These are phyloP conservation scores for Metarhizium humberi DNA, from an alignment of 2,329 filamentous ascomycete genomes.

Conservation along the genomic window DNA sequence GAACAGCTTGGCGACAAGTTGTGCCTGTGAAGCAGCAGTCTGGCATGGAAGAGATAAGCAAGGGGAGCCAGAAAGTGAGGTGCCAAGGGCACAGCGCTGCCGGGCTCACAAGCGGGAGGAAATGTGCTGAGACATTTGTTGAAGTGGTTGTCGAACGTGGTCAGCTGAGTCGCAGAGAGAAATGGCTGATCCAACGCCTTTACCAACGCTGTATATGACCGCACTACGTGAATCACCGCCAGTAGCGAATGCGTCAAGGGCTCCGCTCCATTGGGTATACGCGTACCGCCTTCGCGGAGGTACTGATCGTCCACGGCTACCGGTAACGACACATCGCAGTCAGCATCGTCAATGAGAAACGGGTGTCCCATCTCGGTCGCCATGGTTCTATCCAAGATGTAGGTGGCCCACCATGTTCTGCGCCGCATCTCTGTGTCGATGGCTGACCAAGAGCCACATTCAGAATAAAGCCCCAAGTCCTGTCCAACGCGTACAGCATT, in stretches of 20 bases:
- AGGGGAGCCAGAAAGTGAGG: slow-evolving; percentile 66
- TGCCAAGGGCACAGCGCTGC: slow-evolving; percentile 58
- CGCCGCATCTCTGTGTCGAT: slow-evolving; percentile 80
- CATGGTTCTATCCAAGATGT: slow-evolving; percentile 75
- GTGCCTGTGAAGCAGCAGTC: slow-evolving; percentile 80
- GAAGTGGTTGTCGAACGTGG: slow-evolving; percentile 77
- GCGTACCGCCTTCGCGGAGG: slow-evolving; percentile 49
- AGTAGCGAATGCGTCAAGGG: slow-evolving; percentile 63
- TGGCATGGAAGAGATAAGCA: slow-evolving; percentile 69
- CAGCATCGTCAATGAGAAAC: slow-evolving; percentile 73
- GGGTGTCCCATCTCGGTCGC: slow-evolving; percentile 75
- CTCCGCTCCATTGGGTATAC: slow-evolving; percentile 39
- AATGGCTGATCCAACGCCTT: slow-evolving; percentile 59
- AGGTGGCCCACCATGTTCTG: slow-evolving; percentile 89
- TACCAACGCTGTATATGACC: slow-evolving; percentile 65
- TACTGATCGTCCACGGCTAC: slow-evolving; percentile 73
- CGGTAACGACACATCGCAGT: slow-evolving; percentile 78
- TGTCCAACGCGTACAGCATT: slow-evolving; percentile 72
- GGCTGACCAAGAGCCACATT: slow-evolving; percentile 62
- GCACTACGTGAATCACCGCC: slow-evolving; percentile 71
- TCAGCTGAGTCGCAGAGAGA: slow-evolving; percentile 57
- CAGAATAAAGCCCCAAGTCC: slow-evolving; percentile 70
- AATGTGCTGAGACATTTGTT: slow-evolving; percentile 64
- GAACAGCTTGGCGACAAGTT: slow-evolving; percentile 71
- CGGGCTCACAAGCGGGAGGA: slow-evolving; percentile 62